Evolutionary conservation across 768 basidiomycete species (phyloP).

Genomic region (Termitomyces sp.): DNA sequence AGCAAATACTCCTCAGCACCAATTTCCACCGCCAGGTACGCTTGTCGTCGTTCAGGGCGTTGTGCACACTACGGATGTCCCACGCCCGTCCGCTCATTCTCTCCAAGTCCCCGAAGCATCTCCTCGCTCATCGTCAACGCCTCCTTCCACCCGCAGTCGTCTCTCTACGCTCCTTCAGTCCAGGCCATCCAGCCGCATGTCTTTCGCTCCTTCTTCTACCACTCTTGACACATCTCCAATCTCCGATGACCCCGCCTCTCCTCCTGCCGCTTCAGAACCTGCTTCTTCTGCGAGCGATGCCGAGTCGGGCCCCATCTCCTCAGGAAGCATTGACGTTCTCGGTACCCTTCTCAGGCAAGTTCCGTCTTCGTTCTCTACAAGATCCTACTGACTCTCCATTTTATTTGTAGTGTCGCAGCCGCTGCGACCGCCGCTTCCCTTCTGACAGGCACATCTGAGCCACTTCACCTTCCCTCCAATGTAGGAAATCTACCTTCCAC

Average conservation of each 20-base stretch:
- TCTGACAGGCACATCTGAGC: slow-evolving; percentile 65
- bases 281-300: background rate
- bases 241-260: slow-evolving; percentile 1
- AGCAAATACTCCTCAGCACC: slow-evolving; percentile 9
- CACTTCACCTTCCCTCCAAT: slow-evolving; percentile 44
- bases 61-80: slow-evolving; percentile 69
- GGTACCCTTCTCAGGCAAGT: slow-evolving; percentile 77
- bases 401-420: slow-evolving; percentile 65
- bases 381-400: background rate
- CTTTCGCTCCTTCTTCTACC: slow-evolving; percentile 10
- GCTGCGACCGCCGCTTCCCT: slow-evolving; percentile 87
- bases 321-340: slow-evolving; percentile 75
- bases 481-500: background rate
- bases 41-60: slow-evolving; percentile 82
- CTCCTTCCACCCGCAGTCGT: slow-evolving; percentile 23
- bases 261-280: background rate
- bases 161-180: slow-evolving; percentile 30
- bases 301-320: slow-evolving; percentile 40
- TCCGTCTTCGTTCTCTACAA: slow-evolving; percentile 1
- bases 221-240: slow-evolving; percentile 9
- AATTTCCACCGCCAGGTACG: slow-evolving; percentile 71
- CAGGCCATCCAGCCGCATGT: slow-evolving; percentile 21
- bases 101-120: slow-evolving; percentile 9
- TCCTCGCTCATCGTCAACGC: slow-evolving; percentile 26
- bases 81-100: slow-evolving; percentile 25